A percentile compares a stretch with the other conserved stretches of the same genome.
Evolutionary conservation across 352 stramenopile genomes (phyloP).

Genomic region (Heterotrichella gracilis): DNA sequence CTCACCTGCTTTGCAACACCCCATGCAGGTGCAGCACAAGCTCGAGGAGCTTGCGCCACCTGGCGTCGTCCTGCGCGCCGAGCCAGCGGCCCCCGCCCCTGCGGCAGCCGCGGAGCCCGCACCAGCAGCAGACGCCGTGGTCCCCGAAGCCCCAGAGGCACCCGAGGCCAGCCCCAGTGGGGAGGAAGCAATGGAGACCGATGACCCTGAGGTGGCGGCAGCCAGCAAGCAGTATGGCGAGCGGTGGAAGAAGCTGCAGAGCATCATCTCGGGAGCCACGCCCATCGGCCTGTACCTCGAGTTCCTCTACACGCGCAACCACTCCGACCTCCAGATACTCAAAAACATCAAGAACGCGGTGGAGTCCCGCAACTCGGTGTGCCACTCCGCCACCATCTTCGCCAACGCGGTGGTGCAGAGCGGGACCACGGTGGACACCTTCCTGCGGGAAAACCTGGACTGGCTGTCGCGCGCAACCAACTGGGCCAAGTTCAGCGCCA

Average conservation of each 20-base stretch:
- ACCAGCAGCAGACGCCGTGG: too few species aligned
- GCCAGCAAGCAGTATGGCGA: too few species aligned
- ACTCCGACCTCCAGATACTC: slow-evolving; percentile 56
- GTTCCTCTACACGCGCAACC: slow-evolving; percentile 50
- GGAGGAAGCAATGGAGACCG: too few species aligned
- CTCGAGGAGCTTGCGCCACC: too few species aligned
- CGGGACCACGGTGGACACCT: slow-evolving; percentile 80
- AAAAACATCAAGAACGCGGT: slow-evolving; percentile 49
- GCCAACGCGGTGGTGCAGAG: slow-evolving; percentile 76
- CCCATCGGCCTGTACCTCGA: slow-evolving; percentile 46
- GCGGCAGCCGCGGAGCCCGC: too few species aligned
- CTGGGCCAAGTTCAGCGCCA: slow-evolving; percentile 96
- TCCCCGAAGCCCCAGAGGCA: too few species aligned
- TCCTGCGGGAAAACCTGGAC: slow-evolving; percentile 86
- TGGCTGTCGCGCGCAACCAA: slow-evolving; percentile 93
- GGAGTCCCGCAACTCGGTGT: slow-evolving; percentile 57
- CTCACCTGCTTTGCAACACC: background rate
- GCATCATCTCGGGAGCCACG: slow-evolving; percentile 40
- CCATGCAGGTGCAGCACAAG: too few species aligned
- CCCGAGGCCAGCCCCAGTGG: too few species aligned
- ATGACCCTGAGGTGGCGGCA: too few species aligned
- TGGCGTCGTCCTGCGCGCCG: too few species aligned
- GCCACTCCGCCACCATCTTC: slow-evolving; percentile 83
- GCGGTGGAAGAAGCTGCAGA: slow-evolving; percentile 14
- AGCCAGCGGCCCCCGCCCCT: too few species aligned